These are phyloP conservation scores for Rhizopogon salebrosus DNA, from an alignment of 768 basidiomycete genomes.

Conservation along the genomic window DNA sequence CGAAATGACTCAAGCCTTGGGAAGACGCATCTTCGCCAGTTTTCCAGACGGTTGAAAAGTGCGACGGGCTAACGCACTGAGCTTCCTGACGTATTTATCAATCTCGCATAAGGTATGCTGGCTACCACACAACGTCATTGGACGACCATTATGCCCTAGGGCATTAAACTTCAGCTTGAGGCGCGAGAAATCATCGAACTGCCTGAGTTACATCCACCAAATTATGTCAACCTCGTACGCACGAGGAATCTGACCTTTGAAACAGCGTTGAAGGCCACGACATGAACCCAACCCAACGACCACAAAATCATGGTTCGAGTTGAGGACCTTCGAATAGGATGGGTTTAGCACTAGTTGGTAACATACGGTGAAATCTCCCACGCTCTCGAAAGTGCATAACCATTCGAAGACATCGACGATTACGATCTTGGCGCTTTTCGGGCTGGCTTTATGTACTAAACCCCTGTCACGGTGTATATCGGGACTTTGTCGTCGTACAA, in stretches of 20 bases:
- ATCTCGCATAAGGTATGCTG: conserved; percentile 79
- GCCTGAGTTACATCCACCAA: conserved; percentile 56
- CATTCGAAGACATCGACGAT: conserved; percentile 61
- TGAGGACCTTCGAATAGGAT: conserved; percentile 50
- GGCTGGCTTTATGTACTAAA: conserved; percentile 74
- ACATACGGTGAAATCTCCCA: conserved; percentile 71
- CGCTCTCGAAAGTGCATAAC: conserved; percentile 55
- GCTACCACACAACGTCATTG: conserved; percentile 63
- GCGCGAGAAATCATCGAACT: conserved; percentile 55
- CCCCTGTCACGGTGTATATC: conserved; percentile 68
- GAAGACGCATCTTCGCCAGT: conserved; percentile 30
- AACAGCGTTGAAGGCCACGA: conserved; percentile 66
- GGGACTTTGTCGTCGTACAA: conserved; percentile 32
- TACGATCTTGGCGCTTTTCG: conserved; percentile 42
- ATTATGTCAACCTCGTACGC: conserved; percentile 55
- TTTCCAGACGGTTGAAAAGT: conserved; percentile 29
- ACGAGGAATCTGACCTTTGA: conserved; percentile 37
- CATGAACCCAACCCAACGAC: conserved; percentile 62
- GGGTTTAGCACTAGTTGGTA: conserved; percentile 64
- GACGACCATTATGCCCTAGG: conserved; percentile 42
- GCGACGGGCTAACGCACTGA: conserved; percentile 33
- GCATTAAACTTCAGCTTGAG: conserved; percentile 49
- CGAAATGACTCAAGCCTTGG: conserved; percentile 49
- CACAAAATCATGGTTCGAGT: conserved; percentile 65
- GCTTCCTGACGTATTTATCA: conserved; percentile 64